Conservation (phyloP, 257 asterid species). For the Solanum lycopersicoides region DNA sequence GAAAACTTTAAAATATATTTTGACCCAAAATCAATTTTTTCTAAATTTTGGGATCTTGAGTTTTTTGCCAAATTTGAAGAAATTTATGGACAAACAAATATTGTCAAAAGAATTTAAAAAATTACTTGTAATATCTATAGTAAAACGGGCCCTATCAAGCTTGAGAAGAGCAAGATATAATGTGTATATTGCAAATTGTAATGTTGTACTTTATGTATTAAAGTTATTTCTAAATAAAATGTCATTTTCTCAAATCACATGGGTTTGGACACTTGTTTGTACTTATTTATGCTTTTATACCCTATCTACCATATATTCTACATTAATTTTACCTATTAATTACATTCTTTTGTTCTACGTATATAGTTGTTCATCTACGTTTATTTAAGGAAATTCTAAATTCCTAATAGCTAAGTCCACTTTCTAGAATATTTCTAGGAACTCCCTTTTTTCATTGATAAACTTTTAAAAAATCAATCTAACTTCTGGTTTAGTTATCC, state of each 20-base stretch:
- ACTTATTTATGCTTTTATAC: no score
- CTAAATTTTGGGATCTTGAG: background rate
- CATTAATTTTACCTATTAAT: no score
- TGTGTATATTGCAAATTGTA: background rate
- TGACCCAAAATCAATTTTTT: background rate
- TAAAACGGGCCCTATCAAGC: background rate
- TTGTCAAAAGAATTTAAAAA: background rate
- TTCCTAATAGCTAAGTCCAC: no score
- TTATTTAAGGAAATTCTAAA: no score
- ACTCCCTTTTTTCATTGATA: background rate
- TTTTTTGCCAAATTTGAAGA: background rate
- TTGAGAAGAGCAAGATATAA: background rate
- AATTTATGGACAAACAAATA: background rate
- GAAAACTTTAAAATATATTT: no score
- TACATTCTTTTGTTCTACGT: no score
- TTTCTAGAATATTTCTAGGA: background rate
- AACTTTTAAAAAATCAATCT: background rate
- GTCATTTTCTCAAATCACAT: background rate
- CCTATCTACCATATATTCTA: no score
- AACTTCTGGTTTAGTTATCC: background rate
- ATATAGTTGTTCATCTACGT: no score
- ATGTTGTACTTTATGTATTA: background rate
- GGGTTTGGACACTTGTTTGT: no score
- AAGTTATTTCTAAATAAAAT: background rate
- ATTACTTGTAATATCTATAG: background rate